Percentiles rank a stretch among this genome's conserved stretches.
These are phyloP conservation scores for Boletus tomentosulus DNA, from an alignment of 768 basidiomycete species.

Conservation along the genomic window DNA sequence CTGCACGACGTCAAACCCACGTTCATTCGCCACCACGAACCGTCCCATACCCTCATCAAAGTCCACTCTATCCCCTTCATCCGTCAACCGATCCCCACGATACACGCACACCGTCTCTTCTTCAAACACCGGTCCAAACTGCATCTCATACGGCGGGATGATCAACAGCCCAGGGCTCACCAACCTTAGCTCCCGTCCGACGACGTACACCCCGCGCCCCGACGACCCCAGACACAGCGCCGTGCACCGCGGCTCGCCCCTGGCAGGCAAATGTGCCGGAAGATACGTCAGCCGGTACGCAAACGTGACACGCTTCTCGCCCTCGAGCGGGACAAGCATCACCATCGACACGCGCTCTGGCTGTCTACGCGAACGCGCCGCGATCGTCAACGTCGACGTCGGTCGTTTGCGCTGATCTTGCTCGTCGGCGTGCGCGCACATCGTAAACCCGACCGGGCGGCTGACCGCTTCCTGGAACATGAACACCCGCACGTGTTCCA, in stretches of 20 bases:
- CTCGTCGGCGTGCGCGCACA: constrained; percentile 16
- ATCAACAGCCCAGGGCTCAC: constrained; percentile 22
- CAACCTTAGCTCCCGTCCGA: constrained; percentile 21
- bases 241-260: constrained; percentile 8
- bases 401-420: background rate
- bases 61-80: constrained; percentile 21
- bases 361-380: constrained; percentile 15
- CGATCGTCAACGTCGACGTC: constrained; percentile 23
- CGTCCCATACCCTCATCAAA: constrained; percentile 32
- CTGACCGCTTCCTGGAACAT: constrained; percentile 23
- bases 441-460: constrained; percentile 26
- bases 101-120: constrained; percentile 3
- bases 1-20: constrained; percentile 26
- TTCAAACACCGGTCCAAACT: constrained; percentile 27
- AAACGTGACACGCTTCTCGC: constrained; percentile 6
- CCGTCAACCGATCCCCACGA: background rate
- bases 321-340: constrained; percentile 24
- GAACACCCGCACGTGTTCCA: constrained; percentile 24
- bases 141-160: constrained; percentile 29
- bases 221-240: constrained; percentile 22
- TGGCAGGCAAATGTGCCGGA: constrained; percentile 3
- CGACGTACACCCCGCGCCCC: constrained; percentile 27
- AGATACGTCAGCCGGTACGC: constrained; percentile 18
- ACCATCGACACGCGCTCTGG: constrained; percentile 14
- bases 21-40: constrained; percentile 24